These are phyloP conservation scores for Cynara cardunculus DNA, from an alignment of 129 eudicot species.

Conservation along the genomic window DNA sequence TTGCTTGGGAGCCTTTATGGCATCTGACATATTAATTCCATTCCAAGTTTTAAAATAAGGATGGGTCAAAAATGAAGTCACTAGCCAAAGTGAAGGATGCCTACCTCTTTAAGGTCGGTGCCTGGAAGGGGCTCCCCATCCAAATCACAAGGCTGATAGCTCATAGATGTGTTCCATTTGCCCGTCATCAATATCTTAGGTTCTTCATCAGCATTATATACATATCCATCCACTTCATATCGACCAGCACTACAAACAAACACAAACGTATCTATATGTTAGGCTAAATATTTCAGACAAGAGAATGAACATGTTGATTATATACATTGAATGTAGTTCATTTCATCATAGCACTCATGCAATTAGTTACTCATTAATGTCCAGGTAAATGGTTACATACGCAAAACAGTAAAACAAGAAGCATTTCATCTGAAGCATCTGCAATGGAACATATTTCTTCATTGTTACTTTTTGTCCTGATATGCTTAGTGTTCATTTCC, in stretches of 20 bases:
- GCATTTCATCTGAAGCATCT: too few relatives aligned
- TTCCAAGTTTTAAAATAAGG: background rate
- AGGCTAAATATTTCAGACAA: background rate
- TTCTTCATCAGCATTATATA: conserved; percentile 79
- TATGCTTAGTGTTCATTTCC: too few relatives aligned
- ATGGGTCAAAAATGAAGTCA: background rate
- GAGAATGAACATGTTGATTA: background rate
- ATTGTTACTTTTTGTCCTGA: too few relatives aligned
- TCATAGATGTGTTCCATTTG: conserved; percentile 84
- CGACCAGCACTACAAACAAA: conserved; percentile 71
- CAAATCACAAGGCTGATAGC: conserved; percentile 87
- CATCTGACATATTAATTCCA: background rate
- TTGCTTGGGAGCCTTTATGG: background rate
- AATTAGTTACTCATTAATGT: background rate
- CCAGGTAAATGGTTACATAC: too few relatives aligned
- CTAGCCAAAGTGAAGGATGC: conserved; percentile 1
- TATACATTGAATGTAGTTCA: background rate
- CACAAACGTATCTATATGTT: conserved; percentile 4
- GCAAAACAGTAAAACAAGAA: too few relatives aligned
- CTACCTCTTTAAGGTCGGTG: conserved; percentile 84
- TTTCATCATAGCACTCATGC: background rate
- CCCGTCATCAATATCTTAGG: conserved; percentile 98
- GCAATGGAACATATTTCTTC: too few relatives aligned
- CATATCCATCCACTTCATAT: conserved; percentile 97
- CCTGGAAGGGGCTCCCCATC: conserved; percentile 96